phyloP scores from a whole-genome alignment of 164 flowering plant species.

The Umbilicus rupestris region DNA sequence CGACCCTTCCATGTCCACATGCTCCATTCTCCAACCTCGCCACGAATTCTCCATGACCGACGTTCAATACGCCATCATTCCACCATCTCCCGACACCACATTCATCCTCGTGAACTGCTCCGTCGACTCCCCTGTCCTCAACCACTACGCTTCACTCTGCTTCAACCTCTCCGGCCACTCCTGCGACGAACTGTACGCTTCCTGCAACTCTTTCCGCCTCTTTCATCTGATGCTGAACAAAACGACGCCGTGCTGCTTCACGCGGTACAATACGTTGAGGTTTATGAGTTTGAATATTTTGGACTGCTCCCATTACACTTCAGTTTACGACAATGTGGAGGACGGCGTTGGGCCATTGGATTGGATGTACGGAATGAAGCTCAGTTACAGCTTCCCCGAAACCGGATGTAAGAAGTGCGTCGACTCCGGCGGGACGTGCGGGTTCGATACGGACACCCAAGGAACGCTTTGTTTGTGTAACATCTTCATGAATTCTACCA shows the following conservation, averaged over 20 bases:
- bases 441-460: slow-evolving; percentile 66
- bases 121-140: slow-evolving; percentile 71
- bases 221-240: slow-evolving; percentile 30
- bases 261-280: slow-evolving; percentile 55
- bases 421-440: slow-evolving; percentile 69
- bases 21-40: slow-evolving; percentile 73
- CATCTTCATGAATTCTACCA: slow-evolving; percentile 34
- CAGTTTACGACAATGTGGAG: slow-evolving; percentile 39
- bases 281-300: slow-evolving; percentile 76
- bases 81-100: slow-evolving; percentile 68
- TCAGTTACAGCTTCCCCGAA: slow-evolving; percentile 50
- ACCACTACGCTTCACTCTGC: slow-evolving; percentile 65
- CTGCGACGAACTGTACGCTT: slow-evolving; percentile 67
- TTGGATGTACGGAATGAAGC: slow-evolving; percentile 71
- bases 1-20: slow-evolving; percentile 88
- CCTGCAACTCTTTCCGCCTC: slow-evolving; percentile 45
- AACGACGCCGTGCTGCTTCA: slow-evolving; percentile 67
- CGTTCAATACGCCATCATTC: slow-evolving; percentile 48
- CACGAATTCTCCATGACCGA: slow-evolving; percentile 63
- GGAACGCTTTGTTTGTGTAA: slow-evolving; percentile 59
- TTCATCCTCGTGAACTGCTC: slow-evolving; percentile 84
- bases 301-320: slow-evolving; percentile 81
- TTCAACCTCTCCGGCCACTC: slow-evolving; percentile 74
- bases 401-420: slow-evolving; percentile 59
- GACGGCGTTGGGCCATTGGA: slow-evolving; percentile 61